Evolutionary conservation across 2,329 filamentous ascomycete species (phyloP), one percentile per base, ranked within the genome.

Genomic region (Lachnellula cervina): DNA sequence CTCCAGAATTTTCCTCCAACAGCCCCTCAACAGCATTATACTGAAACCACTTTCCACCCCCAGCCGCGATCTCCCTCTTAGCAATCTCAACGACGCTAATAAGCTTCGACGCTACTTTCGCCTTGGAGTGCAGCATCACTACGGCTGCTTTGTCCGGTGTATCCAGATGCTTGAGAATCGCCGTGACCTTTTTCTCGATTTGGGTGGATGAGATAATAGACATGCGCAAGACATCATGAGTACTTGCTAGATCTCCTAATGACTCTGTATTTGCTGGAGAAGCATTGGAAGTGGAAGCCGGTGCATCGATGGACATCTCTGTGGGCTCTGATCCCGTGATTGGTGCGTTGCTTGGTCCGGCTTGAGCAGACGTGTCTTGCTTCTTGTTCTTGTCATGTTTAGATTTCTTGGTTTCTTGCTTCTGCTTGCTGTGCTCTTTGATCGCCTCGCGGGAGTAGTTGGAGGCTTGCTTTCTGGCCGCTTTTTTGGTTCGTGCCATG

Each of bases 61-160:
- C 70, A 50, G 76, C 74, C 34, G 65, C 72, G 51, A 87, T 70
- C 47, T 82, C 73, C 40, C 79, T 73, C 69, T 87, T 86, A 54
- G 77, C 78, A 38, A 88, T 83, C 70, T 90, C 87, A 45, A 78
- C 77, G 46, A 90, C 79, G 4, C 81, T 86, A 63, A 89, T 80
- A 64, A 89, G 74, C 70, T 90, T 91, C 70, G 76, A 77, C 1
- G 81, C 77, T 3, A 65, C 68, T 14, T 63, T 60, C 3, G 70
- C 67, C 51, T 72, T 71, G 14, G 76, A 71, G 44, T 68, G 64
- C 9, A 79, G 58, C 37, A 71, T 62, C 8, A 76, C 66, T 0
- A 81, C 59, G 17, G 59, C 63, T 1, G 73, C 69, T 58, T 74
- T 73, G 5, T 60, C 47, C 51, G 16, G 59, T 58, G 35, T 64